Evolutionary conservation across 192 early-diverging fungal genomes (phyloP), one percentile per base, ranked within the genome.

Genomic region (Backusella macrospora): DNA sequence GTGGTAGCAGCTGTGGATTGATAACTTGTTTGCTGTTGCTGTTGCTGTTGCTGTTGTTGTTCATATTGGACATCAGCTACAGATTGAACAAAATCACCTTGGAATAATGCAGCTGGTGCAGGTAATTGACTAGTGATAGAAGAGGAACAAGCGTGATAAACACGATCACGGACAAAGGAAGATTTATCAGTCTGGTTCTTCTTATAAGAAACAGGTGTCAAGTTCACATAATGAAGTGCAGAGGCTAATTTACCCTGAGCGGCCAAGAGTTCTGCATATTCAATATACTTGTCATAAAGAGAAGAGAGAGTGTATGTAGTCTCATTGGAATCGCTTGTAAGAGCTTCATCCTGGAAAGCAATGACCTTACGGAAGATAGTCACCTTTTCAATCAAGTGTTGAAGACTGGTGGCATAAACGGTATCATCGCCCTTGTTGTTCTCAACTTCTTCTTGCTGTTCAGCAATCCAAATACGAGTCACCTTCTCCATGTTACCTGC

Each of bases 351-450:
- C 39, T 94, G 89, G 81, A 91, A 99, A 62, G 92, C 89, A 62
- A 98, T 93, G 1, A 96, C 98, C 62, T 92, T 91, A 39, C 95
- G 90, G 86, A 98, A 97, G 38, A 99, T 90, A 10, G 95, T 88
- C 26, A 98, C 90, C 82, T 96, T 96, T 75, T 98, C 96, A 55
- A 98, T 87, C 13, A 98, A 79, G 52, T 82, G 73, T 46, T 97
- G 94, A 21, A 99, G 78, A 6, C 86, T 79, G 23, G 83, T 74
- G 37, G 86, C 79, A 10, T 63, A 47, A 5, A 72, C 62, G 21
- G 40, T 47, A 43, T 68, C 63, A 23, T 71, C 65, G 14, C 69
- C 47, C 16, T 52, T 63, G 34, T 39, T 71, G 40, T 73, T 65
- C 48, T 68, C 62, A 39, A 79, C 76, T 62, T 88, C 86, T 42